Conservation (phyloP, 73 alveolate genomes). For the Stentor roeselii region DNA sequence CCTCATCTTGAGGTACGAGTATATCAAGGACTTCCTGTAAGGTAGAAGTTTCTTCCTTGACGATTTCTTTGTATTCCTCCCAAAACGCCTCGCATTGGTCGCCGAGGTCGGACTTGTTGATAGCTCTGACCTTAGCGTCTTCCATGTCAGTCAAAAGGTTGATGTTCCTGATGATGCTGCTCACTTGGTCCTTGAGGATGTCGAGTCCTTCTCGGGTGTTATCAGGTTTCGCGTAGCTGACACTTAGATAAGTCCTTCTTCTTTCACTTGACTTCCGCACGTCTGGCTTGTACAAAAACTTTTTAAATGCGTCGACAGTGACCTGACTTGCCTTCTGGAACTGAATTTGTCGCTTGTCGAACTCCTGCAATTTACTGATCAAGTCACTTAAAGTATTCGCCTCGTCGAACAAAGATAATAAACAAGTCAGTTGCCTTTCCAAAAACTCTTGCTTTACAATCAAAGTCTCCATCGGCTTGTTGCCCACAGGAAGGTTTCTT, state of each 20-base stretch:
- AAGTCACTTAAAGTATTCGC: neutral
- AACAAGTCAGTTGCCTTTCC: neutral
- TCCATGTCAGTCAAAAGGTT: neutral
- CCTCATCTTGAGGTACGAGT: no score
- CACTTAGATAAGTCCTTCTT: neutral
- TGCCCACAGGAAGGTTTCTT: neutral
- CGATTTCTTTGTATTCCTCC: no score
- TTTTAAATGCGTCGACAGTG: neutral
- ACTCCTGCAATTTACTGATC: neutral
- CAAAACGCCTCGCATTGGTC: no score
- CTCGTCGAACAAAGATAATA: neutral
- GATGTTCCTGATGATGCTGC: neutral
- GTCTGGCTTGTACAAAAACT: neutral
- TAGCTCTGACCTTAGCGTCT: neutral
- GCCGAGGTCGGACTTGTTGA: no score
- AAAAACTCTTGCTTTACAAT: neutral
- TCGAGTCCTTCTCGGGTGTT: neutral
- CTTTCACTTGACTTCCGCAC: neutral
- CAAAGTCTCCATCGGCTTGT: neutral
- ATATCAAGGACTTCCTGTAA: no score
- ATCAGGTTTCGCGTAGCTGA: neutral
- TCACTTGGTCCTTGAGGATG: neutral
- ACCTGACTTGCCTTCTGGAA: neutral
- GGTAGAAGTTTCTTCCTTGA: no score
- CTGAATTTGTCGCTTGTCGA: neutral